These are phyloP conservation scores for Camillea tinctor DNA, from an alignment of 2,329 filamentous ascomycete genomes.

Conservation along the genomic window DNA sequence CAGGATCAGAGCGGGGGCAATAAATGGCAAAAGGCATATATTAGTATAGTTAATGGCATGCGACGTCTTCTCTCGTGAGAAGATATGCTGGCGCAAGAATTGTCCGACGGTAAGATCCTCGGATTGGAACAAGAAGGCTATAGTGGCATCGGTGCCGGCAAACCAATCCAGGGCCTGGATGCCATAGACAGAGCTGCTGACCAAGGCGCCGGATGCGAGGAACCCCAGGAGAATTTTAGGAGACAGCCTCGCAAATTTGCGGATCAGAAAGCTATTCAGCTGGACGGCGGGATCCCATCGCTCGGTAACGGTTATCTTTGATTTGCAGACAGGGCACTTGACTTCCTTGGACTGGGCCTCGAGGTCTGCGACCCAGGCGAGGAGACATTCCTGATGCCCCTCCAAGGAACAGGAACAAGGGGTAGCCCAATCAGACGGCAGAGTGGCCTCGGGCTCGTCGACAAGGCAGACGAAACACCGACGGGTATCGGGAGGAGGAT, in stretches of 20 bases:
- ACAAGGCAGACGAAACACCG: constrained; percentile 65
- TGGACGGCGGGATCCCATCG: constrained; percentile 73
- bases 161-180: constrained; percentile 50
- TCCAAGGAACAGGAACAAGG: constrained; percentile 89
- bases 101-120: constrained; percentile 8
- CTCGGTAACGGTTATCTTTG: constrained; percentile 72
- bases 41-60: constrained; percentile 21
- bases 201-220: constrained; percentile 48
- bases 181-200: constrained; percentile 55
- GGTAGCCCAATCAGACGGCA: constrained; percentile 68
- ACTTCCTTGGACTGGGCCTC: constrained; percentile 68
- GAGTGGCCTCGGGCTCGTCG: constrained; percentile 50
- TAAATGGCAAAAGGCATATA: constrained; percentile 52
- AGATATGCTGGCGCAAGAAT: constrained; percentile 7
- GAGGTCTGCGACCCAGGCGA: constrained; percentile 91
- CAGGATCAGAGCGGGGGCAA: constrained; percentile 66
- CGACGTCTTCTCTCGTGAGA: neutral
- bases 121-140: constrained; percentile 39
- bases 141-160: constrained; percentile 46
- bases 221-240: constrained; percentile 66
- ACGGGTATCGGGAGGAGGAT: constrained; percentile 29
- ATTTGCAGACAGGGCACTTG: constrained; percentile 86
- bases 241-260: constrained; percentile 51
- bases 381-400: constrained; percentile 76
- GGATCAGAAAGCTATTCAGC: constrained; percentile 58